These are phyloP conservation scores for Dendrostoma leiphaemia DNA, from an alignment of 2,329 filamentous ascomycete species.

Conservation along the genomic window DNA sequence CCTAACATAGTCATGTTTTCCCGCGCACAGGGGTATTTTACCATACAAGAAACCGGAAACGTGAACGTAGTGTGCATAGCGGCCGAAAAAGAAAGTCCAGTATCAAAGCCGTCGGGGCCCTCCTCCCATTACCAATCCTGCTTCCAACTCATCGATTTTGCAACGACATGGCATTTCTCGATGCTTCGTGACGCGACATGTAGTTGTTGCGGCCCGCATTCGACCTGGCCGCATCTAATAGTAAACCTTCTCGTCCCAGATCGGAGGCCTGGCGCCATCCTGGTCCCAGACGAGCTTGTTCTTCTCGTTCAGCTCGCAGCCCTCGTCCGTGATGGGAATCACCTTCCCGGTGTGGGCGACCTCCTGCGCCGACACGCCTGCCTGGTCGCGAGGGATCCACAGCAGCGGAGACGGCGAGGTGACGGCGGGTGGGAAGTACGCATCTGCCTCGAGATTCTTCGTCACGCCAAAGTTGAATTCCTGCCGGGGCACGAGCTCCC, in stretches of 20 bases:
- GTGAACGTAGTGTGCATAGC: not conserved
- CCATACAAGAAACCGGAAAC: not conserved
- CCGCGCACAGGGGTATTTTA: not conserved
- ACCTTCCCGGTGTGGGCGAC: slow-evolving; percentile 68
- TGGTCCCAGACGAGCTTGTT: slow-evolving; percentile 42
- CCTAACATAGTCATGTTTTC: not conserved
- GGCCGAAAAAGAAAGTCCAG: too few relatives aligned
- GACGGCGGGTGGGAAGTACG: slow-evolving; percentile 73
- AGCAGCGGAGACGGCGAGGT: slow-evolving; percentile 62
- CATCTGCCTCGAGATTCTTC: slow-evolving; percentile 60
- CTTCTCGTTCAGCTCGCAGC: slow-evolving; percentile 68
- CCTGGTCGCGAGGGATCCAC: slow-evolving; percentile 80
- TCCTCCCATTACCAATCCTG: not conserved
- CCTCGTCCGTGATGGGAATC: slow-evolving; percentile 79
- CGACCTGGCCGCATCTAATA: slow-evolving; percentile 30
- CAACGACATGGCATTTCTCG: too few relatives aligned
- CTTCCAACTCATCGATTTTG: not conserved
- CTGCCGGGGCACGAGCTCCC: slow-evolving; percentile 64
- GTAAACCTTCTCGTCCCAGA: slow-evolving; percentile 35
- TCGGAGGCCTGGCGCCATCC: slow-evolving; percentile 31
- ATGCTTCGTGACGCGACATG: not conserved
- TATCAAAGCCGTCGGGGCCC: not conserved
- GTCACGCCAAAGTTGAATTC: slow-evolving; percentile 56
- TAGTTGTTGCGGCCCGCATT: too few relatives aligned
- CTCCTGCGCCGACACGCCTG: slow-evolving; percentile 76